A percentile compares a stretch with the other conserved stretches of the same genome.
Conservation (phyloP, 192 early-diverging fungal genomes). For the Podila epigama region DNA sequence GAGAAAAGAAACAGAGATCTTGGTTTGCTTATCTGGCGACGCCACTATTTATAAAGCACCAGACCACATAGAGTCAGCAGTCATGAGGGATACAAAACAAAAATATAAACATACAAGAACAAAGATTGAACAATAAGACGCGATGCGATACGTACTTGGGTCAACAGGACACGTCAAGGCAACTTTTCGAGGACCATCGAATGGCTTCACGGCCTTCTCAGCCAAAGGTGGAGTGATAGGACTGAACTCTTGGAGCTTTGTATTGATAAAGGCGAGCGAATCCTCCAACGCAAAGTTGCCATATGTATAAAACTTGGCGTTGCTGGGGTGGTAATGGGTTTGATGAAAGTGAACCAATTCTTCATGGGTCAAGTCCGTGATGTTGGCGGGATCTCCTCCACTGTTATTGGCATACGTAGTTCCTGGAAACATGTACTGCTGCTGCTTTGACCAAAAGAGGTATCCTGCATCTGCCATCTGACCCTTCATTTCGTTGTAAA, state of each 20-base stretch:
- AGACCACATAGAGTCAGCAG: too few relatives aligned
- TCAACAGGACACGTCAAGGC: constrained; percentile 68
- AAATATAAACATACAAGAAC: not conserved
- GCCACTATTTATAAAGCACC: too few relatives aligned
- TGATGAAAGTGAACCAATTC: constrained; percentile 85
- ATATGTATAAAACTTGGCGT: constrained; percentile 91
- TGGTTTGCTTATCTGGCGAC: constrained; percentile 79
- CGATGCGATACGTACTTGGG: constrained; percentile 74
- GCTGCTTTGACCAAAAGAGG: constrained; percentile 76
- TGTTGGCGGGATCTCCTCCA: constrained; percentile 90
- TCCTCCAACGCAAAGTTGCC: constrained; percentile 81
- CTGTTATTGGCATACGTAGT: constrained; percentile 84
- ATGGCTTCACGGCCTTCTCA: constrained; percentile 63
- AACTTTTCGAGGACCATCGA: constrained; percentile 55
- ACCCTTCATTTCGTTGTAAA: constrained; percentile 99
- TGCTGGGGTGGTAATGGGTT: constrained; percentile 91
- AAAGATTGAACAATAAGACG: too few relatives aligned
- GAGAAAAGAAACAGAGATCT: constrained; percentile 76
- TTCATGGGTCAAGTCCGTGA: constrained; percentile 88
- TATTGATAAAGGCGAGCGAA: constrained; percentile 75
- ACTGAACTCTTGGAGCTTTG: constrained; percentile 64
- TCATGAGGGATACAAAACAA: constrained; percentile 1
- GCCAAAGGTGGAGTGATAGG: constrained; percentile 54
- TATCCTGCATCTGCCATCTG: constrained; percentile 78
- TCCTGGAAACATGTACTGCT: constrained; percentile 85